Percentiles rank a stretch among this genome's conserved stretches.
These are phyloP conservation scores for Eremochloa ophiuroides DNA, from an alignment of 176 grass and related monocot genomes.

Conservation along the genomic window DNA sequence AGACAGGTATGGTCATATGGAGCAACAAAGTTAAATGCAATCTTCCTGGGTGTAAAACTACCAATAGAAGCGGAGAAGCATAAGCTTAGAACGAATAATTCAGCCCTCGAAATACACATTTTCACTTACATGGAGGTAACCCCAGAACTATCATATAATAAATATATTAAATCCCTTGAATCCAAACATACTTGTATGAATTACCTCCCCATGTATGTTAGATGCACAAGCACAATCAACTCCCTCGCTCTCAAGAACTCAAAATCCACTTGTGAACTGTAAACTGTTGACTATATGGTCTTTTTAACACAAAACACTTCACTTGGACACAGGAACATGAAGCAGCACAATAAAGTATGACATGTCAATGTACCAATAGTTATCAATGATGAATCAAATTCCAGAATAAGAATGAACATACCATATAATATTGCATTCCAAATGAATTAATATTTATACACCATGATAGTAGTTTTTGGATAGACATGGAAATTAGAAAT, in stretches of 20 bases:
- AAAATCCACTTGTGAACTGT: not conserved
- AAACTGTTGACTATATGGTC: not conserved
- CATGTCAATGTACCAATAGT: not conserved
- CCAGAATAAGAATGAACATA: not conserved
- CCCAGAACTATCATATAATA: not conserved
- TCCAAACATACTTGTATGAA: not conserved
- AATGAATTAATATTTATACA: not conserved
- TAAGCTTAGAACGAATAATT: conserved; percentile 18
- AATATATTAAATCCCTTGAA: conserved; percentile 15
- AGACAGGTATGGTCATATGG: conserved; percentile 5
- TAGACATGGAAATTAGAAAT: not conserved
- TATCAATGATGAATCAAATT: not conserved
- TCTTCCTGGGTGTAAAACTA: not conserved
- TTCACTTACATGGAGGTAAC: not conserved
- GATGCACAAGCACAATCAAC: not conserved
- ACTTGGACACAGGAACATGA: not conserved
- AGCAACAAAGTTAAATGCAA: conserved; percentile 6
- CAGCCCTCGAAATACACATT: not conserved
- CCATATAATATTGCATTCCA: conserved; percentile 1
- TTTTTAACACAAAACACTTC: conserved; percentile 5
- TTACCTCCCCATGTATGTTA: not conserved
- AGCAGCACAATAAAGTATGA: conserved; percentile 4
- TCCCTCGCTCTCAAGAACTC: conserved; percentile 1
- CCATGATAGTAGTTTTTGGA: not conserved
- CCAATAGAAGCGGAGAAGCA: conserved; percentile 12